A percentile compares a stretch with the other conserved stretches of the same genome.
phyloP scores from a whole-genome alignment of 2,329 filamentous ascomycete genomes.

The Pestalotiopsis sp. region DNA sequence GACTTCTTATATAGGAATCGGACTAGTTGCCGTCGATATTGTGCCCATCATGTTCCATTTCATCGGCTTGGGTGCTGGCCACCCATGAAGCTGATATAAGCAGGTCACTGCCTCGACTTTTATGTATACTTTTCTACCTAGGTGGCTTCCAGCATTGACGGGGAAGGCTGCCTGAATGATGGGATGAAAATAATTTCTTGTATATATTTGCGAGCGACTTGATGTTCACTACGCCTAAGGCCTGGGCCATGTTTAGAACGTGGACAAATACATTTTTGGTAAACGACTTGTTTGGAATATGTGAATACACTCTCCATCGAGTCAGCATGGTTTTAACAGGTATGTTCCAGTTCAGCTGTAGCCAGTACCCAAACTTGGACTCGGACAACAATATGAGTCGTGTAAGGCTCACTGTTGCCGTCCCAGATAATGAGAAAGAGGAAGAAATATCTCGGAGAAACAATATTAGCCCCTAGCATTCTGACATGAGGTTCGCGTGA shows the following conservation, averaged over 20 bases:
- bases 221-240: neutral
- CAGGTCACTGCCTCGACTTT: neutral
- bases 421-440: too few relatives aligned
- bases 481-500: neutral
- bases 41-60: slow-evolving; percentile 45
- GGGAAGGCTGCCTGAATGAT: neutral
- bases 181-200: neutral
- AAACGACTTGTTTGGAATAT: too few relatives aligned
- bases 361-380: too few relatives aligned
- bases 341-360: too few relatives aligned
- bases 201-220: neutral
- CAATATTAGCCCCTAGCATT: too few relatives aligned
- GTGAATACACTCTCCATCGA: too few relatives aligned
- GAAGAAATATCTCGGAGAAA: too few relatives aligned
- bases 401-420: too few relatives aligned
- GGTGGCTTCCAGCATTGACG: neutral
- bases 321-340: too few relatives aligned
- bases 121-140: neutral
- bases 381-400: too few relatives aligned
- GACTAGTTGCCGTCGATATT: slow-evolving; percentile 41
- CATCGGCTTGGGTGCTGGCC: slow-evolving; percentile 39
- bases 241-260: neutral
- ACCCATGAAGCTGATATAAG: slow-evolving; percentile 17
- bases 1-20: slow-evolving; percentile 27
- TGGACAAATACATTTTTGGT: too few relatives aligned